Evolutionary conservation across 352 stramenopile species (phyloP).

Genomic region (Globisporangium paroecandrum): DNA sequence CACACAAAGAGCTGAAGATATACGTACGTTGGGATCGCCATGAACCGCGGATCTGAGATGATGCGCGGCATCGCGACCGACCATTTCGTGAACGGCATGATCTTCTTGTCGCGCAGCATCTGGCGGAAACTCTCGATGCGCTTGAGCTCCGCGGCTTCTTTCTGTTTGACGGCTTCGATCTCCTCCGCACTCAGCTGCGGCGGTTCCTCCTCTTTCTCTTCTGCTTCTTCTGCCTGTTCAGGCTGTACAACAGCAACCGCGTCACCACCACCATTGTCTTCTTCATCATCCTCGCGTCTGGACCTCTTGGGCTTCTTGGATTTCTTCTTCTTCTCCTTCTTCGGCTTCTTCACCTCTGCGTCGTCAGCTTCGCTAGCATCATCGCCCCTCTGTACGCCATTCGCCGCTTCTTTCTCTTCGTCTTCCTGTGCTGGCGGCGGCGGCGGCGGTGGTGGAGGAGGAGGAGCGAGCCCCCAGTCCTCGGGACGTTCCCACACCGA

Average conservation of each 20-base stretch:
- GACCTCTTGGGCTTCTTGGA: conserved; percentile 21
- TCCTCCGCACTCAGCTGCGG: conserved; percentile 21
- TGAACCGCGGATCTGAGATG: conserved; percentile 64
- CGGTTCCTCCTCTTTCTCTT: background rate
- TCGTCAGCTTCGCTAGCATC: background rate
- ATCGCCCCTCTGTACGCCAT: background rate
- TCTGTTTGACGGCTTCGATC: conserved; percentile 24
- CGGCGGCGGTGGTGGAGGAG: conserved; percentile 22
- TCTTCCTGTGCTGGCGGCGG: conserved; percentile 16
- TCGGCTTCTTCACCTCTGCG: background rate
- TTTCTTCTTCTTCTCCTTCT: conserved; percentile 12
- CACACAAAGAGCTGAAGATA: background rate
- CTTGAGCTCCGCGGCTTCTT: conserved; percentile 39
- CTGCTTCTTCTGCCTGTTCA: conserved; percentile 23
- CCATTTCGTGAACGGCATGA: conserved; percentile 84
- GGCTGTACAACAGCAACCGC: conserved; percentile 10
- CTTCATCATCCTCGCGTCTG: conserved; percentile 21
- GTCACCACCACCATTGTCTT: conserved; percentile 28
- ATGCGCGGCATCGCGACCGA: conserved; percentile 76
- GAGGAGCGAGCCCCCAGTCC: conserved; percentile 44
- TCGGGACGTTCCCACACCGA: conserved; percentile 70
- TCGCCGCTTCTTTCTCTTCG: background rate
- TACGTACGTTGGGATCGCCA: conserved; percentile 52
- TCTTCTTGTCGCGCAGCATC: conserved; percentile 81
- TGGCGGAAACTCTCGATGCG: conserved; percentile 55